phyloP scores from a whole-genome alignment of 768 basidiomycete species.

The Obba rivulosa region DNA sequence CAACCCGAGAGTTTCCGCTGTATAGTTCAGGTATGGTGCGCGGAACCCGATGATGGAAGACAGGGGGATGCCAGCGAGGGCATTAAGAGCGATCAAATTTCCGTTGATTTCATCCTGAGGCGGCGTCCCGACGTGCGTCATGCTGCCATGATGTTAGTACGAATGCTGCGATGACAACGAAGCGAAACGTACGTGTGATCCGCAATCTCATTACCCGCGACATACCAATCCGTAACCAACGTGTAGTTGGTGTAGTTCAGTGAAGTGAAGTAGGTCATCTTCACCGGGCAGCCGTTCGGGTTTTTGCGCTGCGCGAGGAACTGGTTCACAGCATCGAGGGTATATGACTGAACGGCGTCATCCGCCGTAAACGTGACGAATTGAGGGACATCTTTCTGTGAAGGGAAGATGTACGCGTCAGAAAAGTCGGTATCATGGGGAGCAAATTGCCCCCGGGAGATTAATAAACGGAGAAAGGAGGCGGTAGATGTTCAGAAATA shows the following conservation, averaged over 20 bases:
- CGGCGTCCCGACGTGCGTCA: slow-evolving; percentile 72
- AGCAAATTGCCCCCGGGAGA: background rate
- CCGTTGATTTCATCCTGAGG: slow-evolving; percentile 66
- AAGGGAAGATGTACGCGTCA: background rate
- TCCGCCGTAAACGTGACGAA: slow-evolving; percentile 75
- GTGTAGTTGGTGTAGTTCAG: slow-evolving; percentile 73
- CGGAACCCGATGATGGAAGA: slow-evolving; percentile 65
- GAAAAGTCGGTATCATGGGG: background rate
- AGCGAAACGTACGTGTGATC: slow-evolving; percentile 10
- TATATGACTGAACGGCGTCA: slow-evolving; percentile 75
- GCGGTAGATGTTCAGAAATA: slow-evolving; percentile 3
- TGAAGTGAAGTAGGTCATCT: slow-evolving; percentile 74
- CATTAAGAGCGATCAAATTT: slow-evolving; percentile 73
- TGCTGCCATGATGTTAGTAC: slow-evolving; percentile 34
- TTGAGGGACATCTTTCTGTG: slow-evolving; percentile 53
- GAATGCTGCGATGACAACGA: background rate
- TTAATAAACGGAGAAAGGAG: background rate
- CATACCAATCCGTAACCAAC: slow-evolving; percentile 74
- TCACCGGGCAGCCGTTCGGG: slow-evolving; percentile 69
- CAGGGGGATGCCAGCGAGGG: slow-evolving; percentile 72
- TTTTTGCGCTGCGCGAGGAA: slow-evolving; percentile 71
- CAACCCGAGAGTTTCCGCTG: slow-evolving; percentile 52
- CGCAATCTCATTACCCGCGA: slow-evolving; percentile 79
- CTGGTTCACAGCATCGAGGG: slow-evolving; percentile 66
- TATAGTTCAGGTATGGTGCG: slow-evolving; percentile 69